Evolutionary conservation across 129 eudicot species (phyloP).

Genomic region (Solidago caesia): DNA sequence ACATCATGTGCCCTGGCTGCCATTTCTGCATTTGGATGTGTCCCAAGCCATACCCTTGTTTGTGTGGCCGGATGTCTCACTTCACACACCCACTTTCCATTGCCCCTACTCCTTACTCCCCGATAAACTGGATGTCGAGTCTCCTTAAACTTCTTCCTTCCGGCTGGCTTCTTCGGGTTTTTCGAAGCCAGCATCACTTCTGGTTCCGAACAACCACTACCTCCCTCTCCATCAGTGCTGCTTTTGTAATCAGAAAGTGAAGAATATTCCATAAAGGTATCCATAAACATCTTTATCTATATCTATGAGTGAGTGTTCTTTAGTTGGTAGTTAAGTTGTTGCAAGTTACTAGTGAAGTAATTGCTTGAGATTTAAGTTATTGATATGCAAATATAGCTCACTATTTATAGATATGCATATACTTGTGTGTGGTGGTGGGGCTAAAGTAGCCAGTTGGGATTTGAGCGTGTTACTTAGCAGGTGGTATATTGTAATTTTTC

Average conservation of each 20-base stretch:
- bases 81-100: constrained; percentile 45
- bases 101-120: constrained; percentile 41
- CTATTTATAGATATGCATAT: not conserved
- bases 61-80: constrained; percentile 40
- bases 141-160: constrained; percentile 53
- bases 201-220: constrained; percentile 7
- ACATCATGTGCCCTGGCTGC: constrained; percentile 56
- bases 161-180: constrained; percentile 42
- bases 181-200: constrained; percentile 37
- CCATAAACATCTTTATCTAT: not conserved
- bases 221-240: not conserved
- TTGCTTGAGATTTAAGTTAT: not conserved
- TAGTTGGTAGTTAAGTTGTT: not conserved
- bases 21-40: constrained; percentile 41
- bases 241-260: not conserved
- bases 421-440: not conserved
- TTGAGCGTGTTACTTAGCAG: not conserved
- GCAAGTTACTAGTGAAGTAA: not conserved
- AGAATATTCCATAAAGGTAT: not conserved
- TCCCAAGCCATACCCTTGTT: constrained; percentile 40
- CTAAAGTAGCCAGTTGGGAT: not conserved
- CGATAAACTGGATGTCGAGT: constrained; percentile 55
- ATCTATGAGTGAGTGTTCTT: not conserved
- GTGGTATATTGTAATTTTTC: not conserved
- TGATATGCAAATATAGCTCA: not conserved